Evolutionary conservation across 1,139 yeast genomes (phyloP), one percentile per base, ranked within the genome.

Genomic region (Nakaseomyces bracarensis): DNA sequence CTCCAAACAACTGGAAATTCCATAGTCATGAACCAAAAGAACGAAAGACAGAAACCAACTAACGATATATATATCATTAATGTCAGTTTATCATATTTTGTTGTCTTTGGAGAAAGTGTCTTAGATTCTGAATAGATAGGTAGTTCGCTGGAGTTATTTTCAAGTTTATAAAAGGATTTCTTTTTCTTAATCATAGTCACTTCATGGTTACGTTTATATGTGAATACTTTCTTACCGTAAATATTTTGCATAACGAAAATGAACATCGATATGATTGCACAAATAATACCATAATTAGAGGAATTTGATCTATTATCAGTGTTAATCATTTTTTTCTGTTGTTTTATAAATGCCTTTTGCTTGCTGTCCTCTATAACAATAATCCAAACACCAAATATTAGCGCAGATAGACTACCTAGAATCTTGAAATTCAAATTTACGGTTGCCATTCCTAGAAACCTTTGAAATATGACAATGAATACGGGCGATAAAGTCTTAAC

Each of bases 241-340:
- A 91, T 86, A 63, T 91, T 91, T 60, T 91, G 97, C 11, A 83
- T 74, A 9, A 89, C 97, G 63, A 91, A 91, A 37, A 89, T 83
- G 34, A 87, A 62, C 75, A 91, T 81, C 10, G 95, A 84, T 26
- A 80, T 55, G 43, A 84, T 75, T 2, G 97, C 96, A 63, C 79
- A 86, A 10, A 75, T 38, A 38, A 87, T 69, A 1, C 98, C 97
- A 42, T 70, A 64, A 37, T 75, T 65, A 53, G 82, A 77, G 28
- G 71, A 65, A 16, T 63, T 61, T 37, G 33, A 34, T 27, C 30
- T 38, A 30, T 37, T 38, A 13, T 18, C 33, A 7, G 39, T 9
- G 10, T 30, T 30, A 19, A 33, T 39, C 11, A 34, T 16, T 13
- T 33, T 20, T 13, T 20, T 21, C n/a, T 11, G 8, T 13, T 20